phyloP scores from a whole-genome alignment of 805 yeast species.

The Zygosaccharomyces gambellarensis region DNA sequence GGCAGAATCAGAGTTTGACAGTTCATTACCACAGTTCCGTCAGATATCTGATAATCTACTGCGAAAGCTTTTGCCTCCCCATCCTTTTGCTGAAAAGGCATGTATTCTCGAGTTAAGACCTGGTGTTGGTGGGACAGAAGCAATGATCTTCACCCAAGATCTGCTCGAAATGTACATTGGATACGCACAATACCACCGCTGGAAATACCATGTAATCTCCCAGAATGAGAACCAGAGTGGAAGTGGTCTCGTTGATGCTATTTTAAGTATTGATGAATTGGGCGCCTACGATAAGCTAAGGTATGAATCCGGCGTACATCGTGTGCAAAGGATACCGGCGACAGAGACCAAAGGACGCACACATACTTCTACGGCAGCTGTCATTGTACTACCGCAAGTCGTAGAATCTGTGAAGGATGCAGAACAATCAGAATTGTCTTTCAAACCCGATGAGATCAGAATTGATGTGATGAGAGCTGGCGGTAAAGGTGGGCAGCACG shows the following conservation, averaged over 20 bases:
- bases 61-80: slow-evolving; percentile 63
- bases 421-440: slow-evolving; percentile 58
- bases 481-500: slow-evolving; percentile 98
- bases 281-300: slow-evolving; percentile 72
- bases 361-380: slow-evolving; percentile 95
- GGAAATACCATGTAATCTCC: slow-evolving; percentile 64
- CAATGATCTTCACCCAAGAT: slow-evolving; percentile 79
- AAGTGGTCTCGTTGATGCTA: slow-evolving; percentile 70
- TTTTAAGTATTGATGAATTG: slow-evolving; percentile 63
- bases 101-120: slow-evolving; percentile 85
- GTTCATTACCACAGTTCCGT: slow-evolving; percentile 42
- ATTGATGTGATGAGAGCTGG: slow-evolving; percentile 97
- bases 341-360: slow-evolving; percentile 92
- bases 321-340: slow-evolving; percentile 90
- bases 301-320: slow-evolving; percentile 90
- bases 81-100: slow-evolving; percentile 68
- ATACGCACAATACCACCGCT: slow-evolving; percentile 57
- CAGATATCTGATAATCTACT: slow-evolving; percentile 45
- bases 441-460: slow-evolving; percentile 82
- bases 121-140: slow-evolving; percentile 95
- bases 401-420: slow-evolving; percentile 47
- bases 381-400: slow-evolving; percentile 83
- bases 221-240: slow-evolving; percentile 53
- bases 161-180: slow-evolving; percentile 74
- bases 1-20: slow-evolving; percentile 56